These are phyloP conservation scores for Sinapis alba DNA, from an alignment of 441 rosid species.

Conservation along the genomic window DNA sequence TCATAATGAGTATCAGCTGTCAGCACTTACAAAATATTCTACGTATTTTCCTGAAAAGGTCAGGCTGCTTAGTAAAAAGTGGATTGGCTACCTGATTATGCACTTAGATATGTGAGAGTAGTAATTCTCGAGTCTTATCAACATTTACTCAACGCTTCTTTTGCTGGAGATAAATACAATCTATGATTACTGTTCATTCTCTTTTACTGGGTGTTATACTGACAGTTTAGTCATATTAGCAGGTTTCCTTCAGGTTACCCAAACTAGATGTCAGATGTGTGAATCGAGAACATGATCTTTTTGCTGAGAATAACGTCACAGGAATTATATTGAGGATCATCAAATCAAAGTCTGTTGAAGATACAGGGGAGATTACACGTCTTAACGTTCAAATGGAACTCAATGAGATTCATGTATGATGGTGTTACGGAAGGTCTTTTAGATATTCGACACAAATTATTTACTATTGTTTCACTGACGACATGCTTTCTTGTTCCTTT, in stretches of 20 bases:
- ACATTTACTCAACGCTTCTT: neutral
- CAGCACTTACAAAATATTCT: slow-evolving; percentile 54
- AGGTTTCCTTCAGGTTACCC: slow-evolving; percentile 79
- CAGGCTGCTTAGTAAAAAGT: slow-evolving; percentile 30
- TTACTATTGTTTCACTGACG: slow-evolving; percentile 29
- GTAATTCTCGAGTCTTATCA: neutral
- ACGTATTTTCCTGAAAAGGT: slow-evolving; percentile 89
- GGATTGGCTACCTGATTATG: neutral
- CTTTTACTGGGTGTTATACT: neutral
- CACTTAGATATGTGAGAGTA: neutral
- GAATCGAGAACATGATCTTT: slow-evolving; percentile 66
- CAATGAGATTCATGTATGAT: slow-evolving; percentile 91
- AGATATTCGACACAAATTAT: neutral
- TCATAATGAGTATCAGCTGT: slow-evolving; percentile 47
- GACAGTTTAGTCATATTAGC: slow-evolving; percentile 35
- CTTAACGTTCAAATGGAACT: slow-evolving; percentile 86
- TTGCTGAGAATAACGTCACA: slow-evolving; percentile 73
- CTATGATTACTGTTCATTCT: neutral
- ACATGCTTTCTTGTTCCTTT: slow-evolving; percentile 42
- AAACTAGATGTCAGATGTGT: slow-evolving; percentile 79
- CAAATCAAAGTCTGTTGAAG: slow-evolving; percentile 78
- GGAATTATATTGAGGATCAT: slow-evolving; percentile 74
- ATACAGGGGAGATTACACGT: slow-evolving; percentile 84
- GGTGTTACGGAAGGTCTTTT: neutral
- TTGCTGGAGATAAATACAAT: neutral